These are phyloP conservation scores for Chlamydomonas schloesseri DNA, from an alignment of 139 green algal genomes.

Conservation along the genomic window DNA sequence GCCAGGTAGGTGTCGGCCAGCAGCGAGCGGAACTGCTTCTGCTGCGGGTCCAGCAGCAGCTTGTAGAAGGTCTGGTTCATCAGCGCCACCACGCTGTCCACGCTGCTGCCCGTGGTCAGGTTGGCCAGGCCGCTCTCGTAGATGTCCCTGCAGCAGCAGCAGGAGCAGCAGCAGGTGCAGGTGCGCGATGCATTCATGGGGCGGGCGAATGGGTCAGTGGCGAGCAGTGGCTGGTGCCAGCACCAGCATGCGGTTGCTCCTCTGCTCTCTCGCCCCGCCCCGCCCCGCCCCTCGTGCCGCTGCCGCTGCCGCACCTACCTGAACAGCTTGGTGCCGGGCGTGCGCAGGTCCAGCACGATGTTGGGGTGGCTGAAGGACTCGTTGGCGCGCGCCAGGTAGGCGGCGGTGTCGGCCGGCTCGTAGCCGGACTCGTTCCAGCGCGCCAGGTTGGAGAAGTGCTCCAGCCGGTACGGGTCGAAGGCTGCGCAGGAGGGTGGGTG, in stretches of 20 bases:
- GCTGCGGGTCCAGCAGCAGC: constrained; percentile 35
- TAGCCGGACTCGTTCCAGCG: constrained; percentile 36
- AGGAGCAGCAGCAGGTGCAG: too few species aligned
- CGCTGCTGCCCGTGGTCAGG: not conserved
- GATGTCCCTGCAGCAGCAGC: constrained; percentile 33
- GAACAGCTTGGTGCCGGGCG: constrained; percentile 21
- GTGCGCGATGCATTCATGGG: too few species aligned
- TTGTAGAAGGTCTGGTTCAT: constrained; percentile 4
- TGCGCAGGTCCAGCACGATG: constrained; percentile 48
- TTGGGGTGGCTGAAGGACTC: constrained; percentile 43
- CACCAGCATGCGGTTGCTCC: too few species aligned
- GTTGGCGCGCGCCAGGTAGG: constrained; percentile 20
- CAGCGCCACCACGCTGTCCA: not conserved
- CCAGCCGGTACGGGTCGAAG: constrained; percentile 40
- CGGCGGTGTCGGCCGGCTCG: constrained; percentile 19
- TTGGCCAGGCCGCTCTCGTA: constrained; percentile 28
- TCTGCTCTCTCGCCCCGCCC: too few species aligned
- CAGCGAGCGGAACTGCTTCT: constrained; percentile 26
- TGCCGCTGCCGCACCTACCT: not conserved
- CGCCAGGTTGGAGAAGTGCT: constrained; percentile 31
- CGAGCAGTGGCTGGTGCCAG: too few species aligned
- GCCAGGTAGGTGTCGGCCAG: constrained; percentile 29
- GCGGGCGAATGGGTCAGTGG: too few species aligned
- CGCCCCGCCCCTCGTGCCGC: too few species aligned
- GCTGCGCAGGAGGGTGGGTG: not conserved